phyloP scores from a whole-genome alignment of 805 yeast genomes.

The Candida ipomoeae region DNA sequence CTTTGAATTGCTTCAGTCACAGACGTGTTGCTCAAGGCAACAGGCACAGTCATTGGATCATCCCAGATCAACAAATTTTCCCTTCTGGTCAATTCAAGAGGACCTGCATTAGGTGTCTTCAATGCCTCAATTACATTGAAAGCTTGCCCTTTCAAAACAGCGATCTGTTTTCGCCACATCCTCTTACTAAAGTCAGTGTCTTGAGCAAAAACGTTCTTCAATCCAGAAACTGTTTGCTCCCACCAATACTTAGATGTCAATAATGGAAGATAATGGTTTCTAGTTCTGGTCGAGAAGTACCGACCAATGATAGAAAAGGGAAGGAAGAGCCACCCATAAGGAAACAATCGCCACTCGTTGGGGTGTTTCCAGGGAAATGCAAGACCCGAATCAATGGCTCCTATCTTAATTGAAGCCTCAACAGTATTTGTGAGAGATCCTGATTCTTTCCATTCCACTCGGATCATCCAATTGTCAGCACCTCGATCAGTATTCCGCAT shows the following conservation, averaged over 20 bases:
- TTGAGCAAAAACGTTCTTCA: slow-evolving; percentile 46
- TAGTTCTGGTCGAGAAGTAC: slow-evolving; percentile 55
- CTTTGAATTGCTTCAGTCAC: slow-evolving; percentile 40
- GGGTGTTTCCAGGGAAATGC: slow-evolving; percentile 82
- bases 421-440: not conserved
- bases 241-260: slow-evolving; percentile 66
- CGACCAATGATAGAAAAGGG: slow-evolving; percentile 62
- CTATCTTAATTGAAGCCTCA: slow-evolving; percentile 41
- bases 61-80: slow-evolving; percentile 57
- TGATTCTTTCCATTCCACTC: slow-evolving; percentile 39
- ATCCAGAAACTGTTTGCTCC: slow-evolving; percentile 51
- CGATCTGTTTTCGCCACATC: slow-evolving; percentile 65
- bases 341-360: slow-evolving; percentile 76
- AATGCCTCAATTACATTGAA: slow-evolving; percentile 68
- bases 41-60: slow-evolving; percentile 57
- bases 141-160: slow-evolving; percentile 73
- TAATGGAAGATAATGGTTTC: slow-evolving; percentile 53
- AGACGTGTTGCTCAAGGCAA: slow-evolving; percentile 22
- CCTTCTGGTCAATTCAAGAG: slow-evolving; percentile 59
- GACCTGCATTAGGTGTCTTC: slow-evolving; percentile 56
- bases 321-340: slow-evolving; percentile 72
- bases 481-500: slow-evolving; percentile 76
- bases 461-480: slow-evolving; percentile 74
- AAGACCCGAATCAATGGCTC: slow-evolving; percentile 73
- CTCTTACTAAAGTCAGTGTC: slow-evolving; percentile 62